Evolutionary conservation across 345 rosid genomes (phyloP).

Genomic region (Carallia pectinifolia): DNA sequence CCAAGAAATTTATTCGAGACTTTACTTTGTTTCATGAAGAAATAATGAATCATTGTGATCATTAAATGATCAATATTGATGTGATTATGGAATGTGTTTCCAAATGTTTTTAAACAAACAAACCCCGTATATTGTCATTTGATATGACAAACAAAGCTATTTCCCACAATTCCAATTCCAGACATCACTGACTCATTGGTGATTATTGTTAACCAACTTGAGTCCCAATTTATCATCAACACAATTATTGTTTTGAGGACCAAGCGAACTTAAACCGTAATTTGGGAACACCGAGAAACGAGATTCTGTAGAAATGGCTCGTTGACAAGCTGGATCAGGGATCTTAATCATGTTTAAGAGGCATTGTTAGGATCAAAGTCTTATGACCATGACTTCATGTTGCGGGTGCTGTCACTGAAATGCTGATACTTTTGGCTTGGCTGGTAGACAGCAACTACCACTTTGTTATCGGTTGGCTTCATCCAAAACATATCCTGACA

Average conservation of each 20-base stretch:
- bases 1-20: too few species aligned
- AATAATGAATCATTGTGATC: too few species aligned
- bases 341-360: not conserved
- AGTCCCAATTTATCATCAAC: not conserved
- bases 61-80: too few species aligned
- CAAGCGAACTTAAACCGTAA: not conserved
- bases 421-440: conserved; percentile 23
- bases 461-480: conserved; percentile 11
- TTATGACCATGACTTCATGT: conserved; percentile 26
- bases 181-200: not conserved
- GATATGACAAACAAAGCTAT: too few species aligned
- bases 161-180: not conserved
- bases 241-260: not conserved
- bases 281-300: not conserved
- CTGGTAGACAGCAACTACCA: conserved; percentile 18
- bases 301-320: conserved; percentile 14
- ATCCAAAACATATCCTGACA: conserved; percentile 7
- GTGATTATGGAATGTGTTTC: too few species aligned
- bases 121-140: too few species aligned
- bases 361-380: conserved; percentile 19
- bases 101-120: too few species aligned
- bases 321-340: conserved; percentile 19
- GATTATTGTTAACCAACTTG: not conserved
- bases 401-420: conserved; percentile 13
- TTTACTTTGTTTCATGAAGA: too few species aligned